Base-by-base conservation (phyloP, 306 rosid species). In the Luffa acutangula region DNA sequence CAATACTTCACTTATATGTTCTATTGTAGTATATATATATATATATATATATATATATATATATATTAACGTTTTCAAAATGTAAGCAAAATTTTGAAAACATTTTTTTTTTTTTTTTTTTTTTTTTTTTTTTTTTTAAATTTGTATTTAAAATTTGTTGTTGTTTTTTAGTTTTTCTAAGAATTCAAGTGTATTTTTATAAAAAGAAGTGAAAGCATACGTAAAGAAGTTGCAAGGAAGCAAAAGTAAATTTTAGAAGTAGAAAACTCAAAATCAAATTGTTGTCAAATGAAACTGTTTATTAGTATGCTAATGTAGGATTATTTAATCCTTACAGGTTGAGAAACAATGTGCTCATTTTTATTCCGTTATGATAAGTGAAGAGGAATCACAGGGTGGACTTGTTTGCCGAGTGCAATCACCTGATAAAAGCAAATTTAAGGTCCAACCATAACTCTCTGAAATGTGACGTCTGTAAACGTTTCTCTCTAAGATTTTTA, bases 321-420 rank as follows among this genome's bases (percentile, higher is more conserved):
- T 54, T 78, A 74, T 75, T 17, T 46, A 45, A 48, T 70, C 83
- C 39, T 83, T 72, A 73, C 85, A 96, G 99, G 97, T 96, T 85
- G 99, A 96, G 86, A 96, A 93, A 91, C 99, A 96, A 85, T 88
- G 91, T 86, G 97, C 98, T 81, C 99, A 96, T 87, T 93, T 96
- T 84, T 96, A 90, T 87, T 83, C 94, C 70, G 92, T 96, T 72
- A 88, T 88, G 79, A 84, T 96, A 79, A 83, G 89, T 72, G 99
- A 93, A 86, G 97, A 84, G 82, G 96, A 96, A 67, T 88, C 92
- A 51, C 90, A 71, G 37, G 93, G 92, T 87, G 99, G 99, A 79
- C 87, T 96, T 84, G 96, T 96, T 76, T 96, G 99, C 84, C 97
- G 93, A 86, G 99, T 96, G 21, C 94, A 89, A 15, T 90, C 99